Conservation (phyloP, 73 alveolate genomes). For the Paramecium biaurelia region DNA sequence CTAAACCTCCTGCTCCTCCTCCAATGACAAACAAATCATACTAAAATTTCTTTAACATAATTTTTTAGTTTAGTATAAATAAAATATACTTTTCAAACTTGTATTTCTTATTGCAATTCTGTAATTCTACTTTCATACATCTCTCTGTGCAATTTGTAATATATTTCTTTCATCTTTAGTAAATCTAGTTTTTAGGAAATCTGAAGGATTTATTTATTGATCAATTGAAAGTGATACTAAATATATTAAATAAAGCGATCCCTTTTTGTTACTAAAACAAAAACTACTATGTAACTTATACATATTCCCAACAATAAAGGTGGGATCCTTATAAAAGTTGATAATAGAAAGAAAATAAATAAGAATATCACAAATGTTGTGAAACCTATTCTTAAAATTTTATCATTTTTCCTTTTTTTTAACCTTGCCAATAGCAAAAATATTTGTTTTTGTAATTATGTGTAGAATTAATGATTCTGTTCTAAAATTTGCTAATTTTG, state of each 20-base stretch:
- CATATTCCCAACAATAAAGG: not conserved
- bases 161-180: not conserved
- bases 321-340: not conserved
- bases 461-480: not conserved
- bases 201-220: not conserved
- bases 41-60: slow-evolving; percentile 50
- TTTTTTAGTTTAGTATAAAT: not conserved
- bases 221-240: not conserved
- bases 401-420: not conserved
- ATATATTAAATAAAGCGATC: not conserved
- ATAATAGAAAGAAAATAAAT: not conserved
- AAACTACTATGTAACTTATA: not conserved
- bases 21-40: slow-evolving; percentile 95
- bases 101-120: not conserved
- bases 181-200: not conserved
- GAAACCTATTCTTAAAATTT: not conserved
- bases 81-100: not conserved
- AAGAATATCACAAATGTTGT: not conserved
- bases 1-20: slow-evolving; percentile 99
- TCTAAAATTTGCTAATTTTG: not conserved
- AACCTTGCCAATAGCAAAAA: not conserved
- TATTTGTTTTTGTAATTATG: not conserved
- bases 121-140: not conserved
- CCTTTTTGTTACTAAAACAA: not conserved
- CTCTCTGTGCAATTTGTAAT: not conserved